Evolutionary conservation across 345 rosid species (phyloP).

Genomic region (Acer negundo): DNA sequence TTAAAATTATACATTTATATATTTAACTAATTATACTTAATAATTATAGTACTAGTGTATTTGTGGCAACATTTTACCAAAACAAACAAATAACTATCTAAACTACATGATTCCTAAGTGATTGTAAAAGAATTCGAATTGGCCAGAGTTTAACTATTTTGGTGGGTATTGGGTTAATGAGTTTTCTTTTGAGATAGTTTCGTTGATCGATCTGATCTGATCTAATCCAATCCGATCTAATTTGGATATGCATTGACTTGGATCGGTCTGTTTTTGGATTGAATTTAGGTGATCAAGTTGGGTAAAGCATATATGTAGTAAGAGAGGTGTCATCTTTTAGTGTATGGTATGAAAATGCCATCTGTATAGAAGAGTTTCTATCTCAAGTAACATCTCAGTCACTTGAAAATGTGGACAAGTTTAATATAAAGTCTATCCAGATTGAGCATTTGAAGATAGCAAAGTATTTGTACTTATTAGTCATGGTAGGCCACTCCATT

Average conservation of each 20-base stretch:
- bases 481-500: constrained; percentile 17
- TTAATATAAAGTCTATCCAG: not conserved
- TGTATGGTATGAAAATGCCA: not conserved
- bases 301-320: not conserved
- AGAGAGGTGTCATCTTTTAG: constrained; percentile 19
- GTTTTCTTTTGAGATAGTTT: no score
- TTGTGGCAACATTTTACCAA: no score
- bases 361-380: not conserved
- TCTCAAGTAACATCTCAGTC: not conserved
- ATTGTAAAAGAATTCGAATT: not conserved
- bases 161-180: no score
- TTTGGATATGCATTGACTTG: no score
- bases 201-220: no score
- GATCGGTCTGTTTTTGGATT: no score
- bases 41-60: no score
- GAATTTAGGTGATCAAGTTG: not conserved
- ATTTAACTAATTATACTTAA: no score
- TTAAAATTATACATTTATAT: no score
- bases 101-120: not conserved
- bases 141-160: not conserved
- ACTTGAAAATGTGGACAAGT: constrained; percentile 16
- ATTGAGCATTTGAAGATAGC: not conserved
- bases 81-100: no score
- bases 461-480: constrained; percentile 9
- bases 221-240: no score